Evolutionary conservation across 2,329 filamentous ascomycete genomes (phyloP).

Genomic region (Phoma sp.): DNA sequence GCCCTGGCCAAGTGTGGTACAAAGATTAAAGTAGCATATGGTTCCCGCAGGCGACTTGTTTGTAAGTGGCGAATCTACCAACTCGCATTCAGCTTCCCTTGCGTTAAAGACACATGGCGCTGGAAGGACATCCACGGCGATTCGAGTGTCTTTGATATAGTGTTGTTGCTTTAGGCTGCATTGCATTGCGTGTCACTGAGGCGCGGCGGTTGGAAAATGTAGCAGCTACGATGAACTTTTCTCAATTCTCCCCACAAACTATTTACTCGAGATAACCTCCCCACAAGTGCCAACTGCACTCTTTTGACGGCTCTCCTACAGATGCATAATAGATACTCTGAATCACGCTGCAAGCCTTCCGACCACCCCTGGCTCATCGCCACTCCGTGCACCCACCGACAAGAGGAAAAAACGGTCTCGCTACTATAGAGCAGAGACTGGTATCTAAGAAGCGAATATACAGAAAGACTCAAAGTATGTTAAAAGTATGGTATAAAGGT

Average conservation of each 20-base stretch:
- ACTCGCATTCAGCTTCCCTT: background rate
- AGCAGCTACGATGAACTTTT: slow-evolving; percentile 30
- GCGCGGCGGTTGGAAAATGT: background rate
- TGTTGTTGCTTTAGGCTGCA: background rate
- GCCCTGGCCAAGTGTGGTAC: background rate
- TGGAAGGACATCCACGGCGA: background rate
- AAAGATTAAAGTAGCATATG: background rate
- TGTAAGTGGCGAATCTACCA: background rate
- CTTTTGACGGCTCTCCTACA: slow-evolving; percentile 19
- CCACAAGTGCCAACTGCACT: slow-evolving; percentile 33
- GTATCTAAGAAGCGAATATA: slow-evolving; percentile 52
- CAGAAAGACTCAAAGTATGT: slow-evolving; percentile 32
- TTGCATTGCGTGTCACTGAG: background rate
- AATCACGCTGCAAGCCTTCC: slow-evolving; percentile 25
- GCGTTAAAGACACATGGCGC: too few relatives aligned
- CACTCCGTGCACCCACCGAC: slow-evolving; percentile 28
- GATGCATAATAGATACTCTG: slow-evolving; percentile 33
- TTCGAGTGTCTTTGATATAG: too few relatives aligned
- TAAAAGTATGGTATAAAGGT: slow-evolving; percentile 39
- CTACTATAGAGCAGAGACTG: slow-evolving; percentile 43
- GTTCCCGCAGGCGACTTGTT: background rate
- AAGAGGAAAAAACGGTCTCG: slow-evolving; percentile 45
- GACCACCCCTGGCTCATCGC: slow-evolving; percentile 15
- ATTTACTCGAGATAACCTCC: slow-evolving; percentile 41
- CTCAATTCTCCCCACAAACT: slow-evolving; percentile 36